Conservation (phyloP, 2,329 filamentous ascomycete genomes). For the Cladosporium oxysporum region DNA sequence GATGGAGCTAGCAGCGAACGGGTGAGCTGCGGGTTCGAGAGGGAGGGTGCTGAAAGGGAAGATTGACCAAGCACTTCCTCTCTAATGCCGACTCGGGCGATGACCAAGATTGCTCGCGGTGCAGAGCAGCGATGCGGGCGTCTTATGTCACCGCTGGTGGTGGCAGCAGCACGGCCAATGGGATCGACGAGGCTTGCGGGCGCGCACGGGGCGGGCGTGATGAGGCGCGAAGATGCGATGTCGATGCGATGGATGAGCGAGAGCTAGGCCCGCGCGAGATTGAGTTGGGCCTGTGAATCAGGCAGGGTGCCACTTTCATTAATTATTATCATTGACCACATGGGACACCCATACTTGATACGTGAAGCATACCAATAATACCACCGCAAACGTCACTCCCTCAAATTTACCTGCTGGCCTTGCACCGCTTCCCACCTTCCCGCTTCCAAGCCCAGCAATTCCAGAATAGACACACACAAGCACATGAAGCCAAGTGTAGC, state of each 20-base stretch:
- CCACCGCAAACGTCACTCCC: not conserved
- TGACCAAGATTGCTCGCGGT: constrained; percentile 5
- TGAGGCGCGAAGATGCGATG: not conserved
- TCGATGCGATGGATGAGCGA: not conserved
- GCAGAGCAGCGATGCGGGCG: constrained; percentile 4
- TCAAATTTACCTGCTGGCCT: not conserved
- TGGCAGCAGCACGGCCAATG: not conserved
- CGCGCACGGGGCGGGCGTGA: not conserved
- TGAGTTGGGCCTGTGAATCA: not conserved
- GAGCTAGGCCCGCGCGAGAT: not conserved
- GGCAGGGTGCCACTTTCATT: not conserved
- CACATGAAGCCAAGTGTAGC: constrained; percentile 8
- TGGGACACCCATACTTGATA: not conserved
- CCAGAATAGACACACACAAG: constrained; percentile 10
- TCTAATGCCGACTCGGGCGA: not conserved
- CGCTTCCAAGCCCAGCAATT: not conserved
- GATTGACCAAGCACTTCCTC: no score
- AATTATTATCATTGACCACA: not conserved
- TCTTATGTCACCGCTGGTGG: constrained; percentile 11
- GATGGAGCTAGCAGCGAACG: not conserved
- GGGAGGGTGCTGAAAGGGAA: no score
- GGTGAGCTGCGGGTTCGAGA: not conserved
- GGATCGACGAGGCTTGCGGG: not conserved
- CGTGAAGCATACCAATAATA: not conserved
- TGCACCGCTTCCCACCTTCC: not conserved